phyloP scores from a whole-genome alignment of 164 flowering plant species.

The Macadamia integrifolia region DNA sequence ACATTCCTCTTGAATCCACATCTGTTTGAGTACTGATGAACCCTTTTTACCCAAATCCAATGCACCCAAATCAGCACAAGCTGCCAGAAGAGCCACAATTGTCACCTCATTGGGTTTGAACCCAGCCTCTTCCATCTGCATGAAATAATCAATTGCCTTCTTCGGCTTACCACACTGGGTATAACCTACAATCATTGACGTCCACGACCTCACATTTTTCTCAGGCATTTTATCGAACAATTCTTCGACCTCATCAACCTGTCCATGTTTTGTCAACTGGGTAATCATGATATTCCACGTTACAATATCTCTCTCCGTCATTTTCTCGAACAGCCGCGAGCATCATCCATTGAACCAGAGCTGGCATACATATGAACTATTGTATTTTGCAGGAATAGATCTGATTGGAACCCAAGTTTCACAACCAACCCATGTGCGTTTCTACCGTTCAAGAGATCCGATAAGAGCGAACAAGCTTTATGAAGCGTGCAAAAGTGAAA shows the following conservation, averaged over 20 bases:
- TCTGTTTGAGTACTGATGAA: conserved; percentile 44
- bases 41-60: conserved; percentile 51
- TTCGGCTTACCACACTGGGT: conserved; percentile 56
- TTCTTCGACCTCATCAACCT: conserved; percentile 33
- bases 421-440: conserved; percentile 46
- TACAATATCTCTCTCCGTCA: conserved; percentile 53
- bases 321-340: conserved; percentile 48
- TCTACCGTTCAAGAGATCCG: conserved; percentile 34
- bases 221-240: conserved; percentile 55
- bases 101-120: conserved; percentile 59
- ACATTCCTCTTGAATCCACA: conserved; percentile 43
- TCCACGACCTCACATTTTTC: conserved; percentile 62
- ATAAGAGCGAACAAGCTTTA: conserved; percentile 44
- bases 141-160: conserved; percentile 45
- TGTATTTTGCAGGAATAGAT: conserved; percentile 46
- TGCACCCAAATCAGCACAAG: conserved; percentile 68
- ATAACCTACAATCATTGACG: conserved; percentile 55
- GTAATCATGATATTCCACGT: conserved; percentile 63
- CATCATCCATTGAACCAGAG: conserved; percentile 35
- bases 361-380: conserved; percentile 50
- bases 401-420: conserved; percentile 56
- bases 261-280: conserved; percentile 41
- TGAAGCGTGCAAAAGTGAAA: conserved; percentile 57
- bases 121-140: conserved; percentile 52
- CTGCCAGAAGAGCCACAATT: conserved; percentile 59